A percentile compares a stretch with the other conserved stretches of the same genome.
Conservation (phyloP, 2,329 filamentous ascomycete species). For the Neofusicoccum laricinum region DNA sequence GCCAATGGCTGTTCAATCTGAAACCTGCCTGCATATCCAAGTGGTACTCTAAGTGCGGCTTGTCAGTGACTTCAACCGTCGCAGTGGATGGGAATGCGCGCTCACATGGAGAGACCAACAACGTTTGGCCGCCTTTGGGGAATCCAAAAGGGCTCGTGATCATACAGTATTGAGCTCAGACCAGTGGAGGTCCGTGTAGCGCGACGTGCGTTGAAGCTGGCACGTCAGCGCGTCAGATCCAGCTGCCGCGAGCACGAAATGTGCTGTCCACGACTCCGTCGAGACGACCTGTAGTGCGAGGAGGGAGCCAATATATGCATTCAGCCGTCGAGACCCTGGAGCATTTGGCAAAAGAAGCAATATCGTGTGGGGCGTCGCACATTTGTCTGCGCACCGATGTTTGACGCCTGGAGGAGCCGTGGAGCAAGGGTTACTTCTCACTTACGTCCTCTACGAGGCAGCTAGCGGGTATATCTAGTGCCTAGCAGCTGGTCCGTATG, state of each 20-base stretch:
- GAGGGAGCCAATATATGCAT: neutral
- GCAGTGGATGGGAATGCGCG: no score
- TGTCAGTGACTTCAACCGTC: neutral
- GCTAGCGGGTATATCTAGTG: neutral
- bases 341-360: neutral
- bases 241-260: neutral
- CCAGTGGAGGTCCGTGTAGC: no score
- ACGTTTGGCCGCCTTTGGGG: no score
- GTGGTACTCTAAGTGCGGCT: neutral
- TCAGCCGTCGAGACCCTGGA: neutral
- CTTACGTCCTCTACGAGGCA: neutral
- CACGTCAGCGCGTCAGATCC: no score
- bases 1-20: neutral
- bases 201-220: no score
- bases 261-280: neutral
- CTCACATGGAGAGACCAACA: neutral
- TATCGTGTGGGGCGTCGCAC: neutral
- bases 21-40: neutral
- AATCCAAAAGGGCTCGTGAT: no score
- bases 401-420: neutral
- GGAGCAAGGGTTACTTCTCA: constrained; percentile 6
- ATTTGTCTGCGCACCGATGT: neutral
- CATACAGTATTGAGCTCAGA: no score
- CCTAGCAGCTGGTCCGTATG: neutral
- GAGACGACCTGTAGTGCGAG: neutral